Percentiles rank a stretch among this genome's conserved stretches.
Conservation (phyloP, 306 rosid genomes). For the Prunus mira region DNA sequence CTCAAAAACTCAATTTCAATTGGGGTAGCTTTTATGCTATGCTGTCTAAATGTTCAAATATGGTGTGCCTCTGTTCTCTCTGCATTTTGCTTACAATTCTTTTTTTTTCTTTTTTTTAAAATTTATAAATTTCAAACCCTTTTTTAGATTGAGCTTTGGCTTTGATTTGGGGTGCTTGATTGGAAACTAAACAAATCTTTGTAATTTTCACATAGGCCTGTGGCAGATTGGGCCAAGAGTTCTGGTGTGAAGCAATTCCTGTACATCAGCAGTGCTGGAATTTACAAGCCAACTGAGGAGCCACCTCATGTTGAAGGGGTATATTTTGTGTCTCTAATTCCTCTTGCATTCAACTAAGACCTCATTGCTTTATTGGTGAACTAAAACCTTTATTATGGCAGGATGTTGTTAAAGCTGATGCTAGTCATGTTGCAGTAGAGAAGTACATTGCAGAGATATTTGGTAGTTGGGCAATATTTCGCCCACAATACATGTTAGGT, state of each 20-base stretch:
- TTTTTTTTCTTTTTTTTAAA: too few relatives aligned
- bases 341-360: neutral
- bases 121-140: too few relatives aligned
- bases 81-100: too few relatives aligned
- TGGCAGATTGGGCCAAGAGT: constrained; percentile 89
- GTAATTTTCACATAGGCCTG: constrained; percentile 54
- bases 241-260: constrained; percentile 84
- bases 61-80: neutral
- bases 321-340: constrained; percentile 20
- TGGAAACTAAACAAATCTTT: neutral
- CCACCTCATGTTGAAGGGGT: constrained; percentile 99
- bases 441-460: constrained; percentile 67
- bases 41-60: neutral
- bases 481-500: constrained; percentile 90
- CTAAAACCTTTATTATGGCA: constrained; percentile 24
- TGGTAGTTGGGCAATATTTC: constrained; percentile 66
- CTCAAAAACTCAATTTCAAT: constrained; percentile 2
- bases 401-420: constrained; percentile 85
- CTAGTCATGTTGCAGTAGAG: constrained; percentile 92
- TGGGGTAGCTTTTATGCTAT: neutral
- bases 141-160: neutral
- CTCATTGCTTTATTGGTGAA: neutral
- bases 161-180: neutral
- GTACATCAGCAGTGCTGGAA: constrained; percentile 93
- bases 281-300: constrained; percentile 83